phyloP scores from a whole-genome alignment of 2,329 filamentous ascomycete species.

The Penicillium sp. region DNA sequence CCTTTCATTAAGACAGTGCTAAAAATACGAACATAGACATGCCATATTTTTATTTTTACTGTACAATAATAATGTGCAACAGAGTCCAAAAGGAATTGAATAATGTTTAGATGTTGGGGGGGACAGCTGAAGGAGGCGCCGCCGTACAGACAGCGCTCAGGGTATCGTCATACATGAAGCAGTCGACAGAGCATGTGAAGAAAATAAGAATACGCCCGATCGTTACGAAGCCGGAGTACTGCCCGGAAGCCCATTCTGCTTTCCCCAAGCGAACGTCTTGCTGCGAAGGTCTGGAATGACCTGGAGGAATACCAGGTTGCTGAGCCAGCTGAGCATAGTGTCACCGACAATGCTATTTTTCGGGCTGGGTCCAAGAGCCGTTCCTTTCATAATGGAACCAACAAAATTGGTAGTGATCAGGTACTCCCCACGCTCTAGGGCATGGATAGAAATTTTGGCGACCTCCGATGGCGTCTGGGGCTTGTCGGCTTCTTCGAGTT shows the following conservation, averaged over 20 bases:
- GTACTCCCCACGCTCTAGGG: conserved; percentile 77
- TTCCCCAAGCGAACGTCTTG: conserved; percentile 59
- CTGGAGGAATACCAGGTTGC: conserved; percentile 56
- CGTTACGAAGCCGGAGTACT: conserved; percentile 5
- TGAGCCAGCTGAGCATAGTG: conserved; percentile 56
- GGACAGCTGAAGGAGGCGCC: conserved; percentile 10
- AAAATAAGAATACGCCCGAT: not conserved
- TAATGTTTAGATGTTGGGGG: conserved; percentile 9
- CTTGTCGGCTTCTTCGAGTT: conserved; percentile 80
- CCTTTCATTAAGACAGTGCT: too few relatives aligned
- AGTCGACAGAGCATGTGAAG: not conserved
- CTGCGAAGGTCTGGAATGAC: conserved; percentile 58
- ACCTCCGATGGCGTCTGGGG: conserved; percentile 76
- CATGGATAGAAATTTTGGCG: conserved; percentile 66
- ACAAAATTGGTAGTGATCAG: conserved; percentile 74
- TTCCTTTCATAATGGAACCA: conserved; percentile 68
- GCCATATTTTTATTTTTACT: not conserved
- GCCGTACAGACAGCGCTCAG: conserved; percentile 18
- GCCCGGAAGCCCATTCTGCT: conserved; percentile 50
- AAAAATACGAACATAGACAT: not conserved
- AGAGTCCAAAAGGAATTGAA: not conserved
- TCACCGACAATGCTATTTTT: conserved; percentile 56
- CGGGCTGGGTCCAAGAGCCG: conserved; percentile 52
- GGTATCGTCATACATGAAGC: conserved; percentile 31
- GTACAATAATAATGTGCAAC: conserved; percentile 11